These are phyloP conservation scores for Metschnikowia cerradonensis DNA, from an alignment of 805 yeast genomes.

Conservation along the genomic window DNA sequence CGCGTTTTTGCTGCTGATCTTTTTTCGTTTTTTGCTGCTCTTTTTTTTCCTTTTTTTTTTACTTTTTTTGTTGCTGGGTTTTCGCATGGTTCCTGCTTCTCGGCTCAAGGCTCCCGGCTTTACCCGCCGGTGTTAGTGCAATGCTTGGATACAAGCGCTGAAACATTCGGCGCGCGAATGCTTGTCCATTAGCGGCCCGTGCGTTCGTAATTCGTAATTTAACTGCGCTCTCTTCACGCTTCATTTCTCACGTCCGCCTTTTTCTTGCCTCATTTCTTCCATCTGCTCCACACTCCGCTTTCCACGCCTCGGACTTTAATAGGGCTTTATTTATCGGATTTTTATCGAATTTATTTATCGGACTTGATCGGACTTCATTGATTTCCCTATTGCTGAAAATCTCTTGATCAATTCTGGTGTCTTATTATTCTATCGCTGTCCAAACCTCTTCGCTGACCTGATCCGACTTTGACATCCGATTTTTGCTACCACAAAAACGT, in stretches of 20 bases:
- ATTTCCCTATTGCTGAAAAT: not conserved
- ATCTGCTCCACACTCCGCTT: not conserved
- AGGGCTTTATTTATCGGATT: not conserved
- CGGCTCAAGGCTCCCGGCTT: slow-evolving; percentile 9
- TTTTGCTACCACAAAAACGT: no score
- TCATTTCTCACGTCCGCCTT: not conserved
- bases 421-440: no score
- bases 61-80: not conserved
- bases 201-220: slow-evolving; percentile 4
- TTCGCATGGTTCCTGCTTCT: slow-evolving; percentile 4
- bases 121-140: slow-evolving; percentile 6
- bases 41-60: not conserved
- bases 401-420: no score
- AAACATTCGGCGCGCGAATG: slow-evolving; percentile 4
- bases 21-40: not conserved
- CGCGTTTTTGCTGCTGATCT: not conserved
- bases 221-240: slow-evolving; percentile 1
- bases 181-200: slow-evolving; percentile 5
- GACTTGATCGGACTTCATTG: not conserved
- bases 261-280: not conserved
- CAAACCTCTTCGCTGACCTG: no score
- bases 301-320: not conserved
- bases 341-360: not conserved
- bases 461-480: no score
- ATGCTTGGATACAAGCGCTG: not conserved